Base-by-base conservation (phyloP, 176 grass and related monocot genomes). In the Musa schizocarpa region DNA sequence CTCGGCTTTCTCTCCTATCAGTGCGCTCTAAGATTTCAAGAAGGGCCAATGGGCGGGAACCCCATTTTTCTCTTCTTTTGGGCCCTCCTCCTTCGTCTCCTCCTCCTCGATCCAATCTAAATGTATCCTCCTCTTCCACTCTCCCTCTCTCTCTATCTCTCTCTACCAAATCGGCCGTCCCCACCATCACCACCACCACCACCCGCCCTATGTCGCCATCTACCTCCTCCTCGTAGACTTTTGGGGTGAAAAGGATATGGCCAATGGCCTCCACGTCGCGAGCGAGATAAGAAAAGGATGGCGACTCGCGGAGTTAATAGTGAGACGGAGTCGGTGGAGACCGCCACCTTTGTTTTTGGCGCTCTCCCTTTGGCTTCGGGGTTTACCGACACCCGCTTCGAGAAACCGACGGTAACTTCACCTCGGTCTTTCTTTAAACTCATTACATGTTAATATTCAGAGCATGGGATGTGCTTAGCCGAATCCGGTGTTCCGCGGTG, bases 21-120 rank as follows among this genome's bases (percentile, higher is more conserved):
- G 21, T 63, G 16, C 71, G 25, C 51, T 69, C 25, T 63, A 17
- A 67, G 65, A 80, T 76, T 87, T 87, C 81, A 87, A 87, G 76
- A 6, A 43, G 34, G 9, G 55, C 71, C 34, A 4, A 12, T 83
- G 78, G 80, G 85, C 85, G 85, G 85, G 85, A 87, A 83, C 14
- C 48, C 16, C 71, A 80, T 72, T 64, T 64, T 76, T 43, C 4
- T 43, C 3, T 43, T 43, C 34, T 83, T 73, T 55, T 25, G 23
- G 13, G 57, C 34, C 50, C 25, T n/a, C 50, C 34, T 43, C 34
- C 34, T 43, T 4, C 34, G 34, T 43, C 74, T 75, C 48, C 68
- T 50, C 68, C 19, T 50, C 34, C 17, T 50, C 43, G 17, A 52
- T 48, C 27, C 14, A 19, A 70, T 50, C 68, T 11, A 70, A n/a